Base-by-base conservation (phyloP, 2,329 filamentous ascomycete genomes). In the Aspergillus niger region DNA sequence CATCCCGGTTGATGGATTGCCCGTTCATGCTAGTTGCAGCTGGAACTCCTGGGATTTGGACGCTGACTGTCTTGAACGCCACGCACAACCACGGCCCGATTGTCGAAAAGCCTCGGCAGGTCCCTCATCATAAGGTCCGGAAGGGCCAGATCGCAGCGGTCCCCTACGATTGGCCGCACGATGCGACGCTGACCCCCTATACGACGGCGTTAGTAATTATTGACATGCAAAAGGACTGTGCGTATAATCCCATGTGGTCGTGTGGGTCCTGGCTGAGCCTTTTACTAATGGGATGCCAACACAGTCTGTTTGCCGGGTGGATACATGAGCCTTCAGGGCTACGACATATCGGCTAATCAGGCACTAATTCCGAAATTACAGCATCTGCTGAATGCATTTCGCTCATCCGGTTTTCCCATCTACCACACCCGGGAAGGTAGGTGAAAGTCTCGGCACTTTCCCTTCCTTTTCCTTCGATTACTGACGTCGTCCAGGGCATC, bases 211-310 rank as follows among this genome's bases (percentile, higher is more conserved):
- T 81, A 44, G 76, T 81, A 24, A 71, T 81, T 10, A 78, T 81
- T 59, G 79, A 81, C 63, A 81, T 81, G 79, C 79, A 81, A 62
- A 76, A 78, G 55, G 79, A 81, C 65, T 81, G 79, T 81, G 67
- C 58, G 77, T 70, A 36, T 60, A 11, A 49, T 17, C 22, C 44
- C 41, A 36, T 8, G 38, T 3, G n/a, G 51, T 24, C 10, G 26
- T 13, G 49, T 48, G 41, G 49, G 26, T 38, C 38, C 50, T 52
- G 39, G 24, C 22, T n/a, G 15, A 26, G 3, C 10, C 8, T 56
- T 11, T 56, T 51, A 54, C 62, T 68, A 54, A 67, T 54, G 44
- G 11, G 28, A 30, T 28, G 17, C 36, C 13, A 30, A 36, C 61
- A 8, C 48, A 80, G 79, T 81, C 61, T 81, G 79, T 63, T 66